These are phyloP conservation scores for Thinopyrum elongatum DNA, from an alignment of 176 grass and related monocot species.

Conservation along the genomic window DNA sequence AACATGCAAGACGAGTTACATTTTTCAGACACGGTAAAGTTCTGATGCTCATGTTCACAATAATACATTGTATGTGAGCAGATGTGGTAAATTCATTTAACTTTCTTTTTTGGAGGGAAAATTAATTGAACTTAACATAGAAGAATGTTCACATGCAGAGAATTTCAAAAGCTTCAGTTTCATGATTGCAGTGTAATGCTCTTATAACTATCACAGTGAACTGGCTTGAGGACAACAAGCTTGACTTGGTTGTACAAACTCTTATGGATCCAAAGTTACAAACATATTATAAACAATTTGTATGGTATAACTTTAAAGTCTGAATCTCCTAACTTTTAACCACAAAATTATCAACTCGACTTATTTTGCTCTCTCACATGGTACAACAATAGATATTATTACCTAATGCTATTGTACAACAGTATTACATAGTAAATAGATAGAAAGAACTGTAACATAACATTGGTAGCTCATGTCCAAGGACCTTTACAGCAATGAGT, in stretches of 20 bases:
- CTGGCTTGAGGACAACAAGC: neutral
- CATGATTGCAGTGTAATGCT: neutral
- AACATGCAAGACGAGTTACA: neutral
- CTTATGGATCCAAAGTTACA: slow-evolving; percentile 1
- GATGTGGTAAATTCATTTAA: slow-evolving; percentile 25
- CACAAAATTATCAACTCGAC: neutral
- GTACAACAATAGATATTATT: slow-evolving; percentile 10
- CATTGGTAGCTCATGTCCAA: slow-evolving; percentile 4
- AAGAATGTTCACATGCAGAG: slow-evolving; percentile 10
- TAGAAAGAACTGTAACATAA: neutral
- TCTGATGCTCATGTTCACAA: slow-evolving; percentile 11
- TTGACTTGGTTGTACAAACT: slow-evolving; percentile 4
- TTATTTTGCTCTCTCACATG: slow-evolving; percentile 19
- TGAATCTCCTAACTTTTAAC: slow-evolving; percentile 3
- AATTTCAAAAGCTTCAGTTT: slow-evolving; percentile 2
- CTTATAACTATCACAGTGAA: neutral
- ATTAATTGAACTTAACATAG: neutral
- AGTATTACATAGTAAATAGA: slow-evolving; percentile 33
- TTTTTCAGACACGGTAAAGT: slow-evolving; percentile 27
- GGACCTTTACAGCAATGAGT: slow-evolving; percentile 69
- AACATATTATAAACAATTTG: slow-evolving; percentile 8
- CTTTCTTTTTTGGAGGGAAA: neutral
- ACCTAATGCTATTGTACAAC: slow-evolving; percentile 27
- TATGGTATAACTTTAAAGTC: slow-evolving; percentile 11
- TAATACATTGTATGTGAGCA: neutral